These are phyloP conservation scores for Aegilops sharonensis DNA, from an alignment of 176 grass and related monocot genomes.

Conservation along the genomic window DNA sequence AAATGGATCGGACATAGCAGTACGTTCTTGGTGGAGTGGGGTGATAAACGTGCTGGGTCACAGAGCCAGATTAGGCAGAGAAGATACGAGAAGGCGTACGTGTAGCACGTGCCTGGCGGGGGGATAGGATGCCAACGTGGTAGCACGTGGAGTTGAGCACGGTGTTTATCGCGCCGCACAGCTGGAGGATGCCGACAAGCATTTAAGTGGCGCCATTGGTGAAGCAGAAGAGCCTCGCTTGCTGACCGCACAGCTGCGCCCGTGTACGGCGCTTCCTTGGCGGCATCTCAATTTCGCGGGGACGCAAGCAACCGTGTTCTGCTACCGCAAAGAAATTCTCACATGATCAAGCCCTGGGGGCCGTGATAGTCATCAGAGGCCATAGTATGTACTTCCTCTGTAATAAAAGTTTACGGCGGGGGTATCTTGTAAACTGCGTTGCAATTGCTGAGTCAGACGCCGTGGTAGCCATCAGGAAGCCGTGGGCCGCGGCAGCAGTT, in stretches of 20 bases:
- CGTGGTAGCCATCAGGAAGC: too few relatives aligned
- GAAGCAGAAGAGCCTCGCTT: background rate
- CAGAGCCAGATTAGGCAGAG: background rate
- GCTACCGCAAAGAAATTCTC: too few relatives aligned
- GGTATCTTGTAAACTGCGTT: too few relatives aligned
- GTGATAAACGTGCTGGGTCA: background rate
- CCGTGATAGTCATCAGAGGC: too few relatives aligned
- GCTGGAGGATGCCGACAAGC: slow-evolving; percentile 9
- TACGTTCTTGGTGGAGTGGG: background rate
- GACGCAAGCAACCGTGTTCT: too few relatives aligned
- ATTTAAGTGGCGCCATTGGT: background rate
- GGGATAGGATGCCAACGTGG: background rate
- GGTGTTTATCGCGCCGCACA: background rate
- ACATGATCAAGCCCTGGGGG: too few relatives aligned
- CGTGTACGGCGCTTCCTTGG: background rate
- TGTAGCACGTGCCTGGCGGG: background rate
- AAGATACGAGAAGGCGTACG: background rate
- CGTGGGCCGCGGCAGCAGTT: too few relatives aligned
- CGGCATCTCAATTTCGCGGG: background rate
- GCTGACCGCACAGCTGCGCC: background rate
- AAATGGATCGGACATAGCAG: background rate
- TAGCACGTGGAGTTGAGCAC: background rate
- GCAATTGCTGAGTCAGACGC: too few relatives aligned
- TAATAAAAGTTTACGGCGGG: too few relatives aligned
- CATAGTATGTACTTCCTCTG: too few relatives aligned